Conservation (phyloP, 2,329 filamentous ascomycete genomes). For the Furcasterigmium sp. region DNA sequence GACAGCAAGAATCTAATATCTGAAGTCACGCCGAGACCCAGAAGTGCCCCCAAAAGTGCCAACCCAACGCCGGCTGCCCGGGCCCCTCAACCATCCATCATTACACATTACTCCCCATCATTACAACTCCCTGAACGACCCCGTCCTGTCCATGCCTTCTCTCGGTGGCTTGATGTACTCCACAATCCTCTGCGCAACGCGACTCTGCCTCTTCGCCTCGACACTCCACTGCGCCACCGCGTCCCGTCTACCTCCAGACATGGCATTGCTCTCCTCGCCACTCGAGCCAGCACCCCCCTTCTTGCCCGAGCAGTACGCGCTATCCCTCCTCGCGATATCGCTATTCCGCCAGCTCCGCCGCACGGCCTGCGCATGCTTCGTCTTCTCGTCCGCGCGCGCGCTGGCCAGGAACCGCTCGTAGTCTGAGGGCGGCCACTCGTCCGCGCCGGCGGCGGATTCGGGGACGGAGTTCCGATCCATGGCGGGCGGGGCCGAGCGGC, state of each 20-base stretch:
- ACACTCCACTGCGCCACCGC: too few species aligned
- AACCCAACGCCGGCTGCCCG: too few species aligned
- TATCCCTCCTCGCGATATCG: constrained; percentile 5
- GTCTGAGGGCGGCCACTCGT: constrained; percentile 11
- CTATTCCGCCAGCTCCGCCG: constrained; percentile 9
- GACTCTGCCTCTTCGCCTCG: constrained; percentile 15
- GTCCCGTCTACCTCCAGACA: background rate
- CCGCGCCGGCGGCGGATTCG: background rate
- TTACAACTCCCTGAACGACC: too few species aligned
- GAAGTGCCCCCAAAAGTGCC: too few species aligned
- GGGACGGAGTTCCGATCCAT: background rate
- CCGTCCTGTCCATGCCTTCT: background rate
- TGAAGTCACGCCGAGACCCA: too few species aligned
- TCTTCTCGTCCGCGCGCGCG: constrained; percentile 19
- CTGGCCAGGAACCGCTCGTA: constrained; percentile 21
- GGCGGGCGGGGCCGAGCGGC: background rate
- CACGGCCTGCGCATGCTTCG: constrained; percentile 11
- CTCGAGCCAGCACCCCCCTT: constrained; percentile 6
- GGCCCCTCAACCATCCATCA: too few species aligned
- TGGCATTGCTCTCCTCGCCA: constrained; percentile 4
- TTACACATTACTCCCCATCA: too few species aligned
- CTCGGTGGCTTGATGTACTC: constrained; percentile 29
- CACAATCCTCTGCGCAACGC: constrained; percentile 41
- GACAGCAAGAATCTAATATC: too few species aligned
- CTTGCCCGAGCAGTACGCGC: constrained; percentile 9